Percentiles rank a stretch among this genome's conserved stretches.
phyloP scores from a whole-genome alignment of 345 rosid species.

The Gossypium bickii region DNA sequence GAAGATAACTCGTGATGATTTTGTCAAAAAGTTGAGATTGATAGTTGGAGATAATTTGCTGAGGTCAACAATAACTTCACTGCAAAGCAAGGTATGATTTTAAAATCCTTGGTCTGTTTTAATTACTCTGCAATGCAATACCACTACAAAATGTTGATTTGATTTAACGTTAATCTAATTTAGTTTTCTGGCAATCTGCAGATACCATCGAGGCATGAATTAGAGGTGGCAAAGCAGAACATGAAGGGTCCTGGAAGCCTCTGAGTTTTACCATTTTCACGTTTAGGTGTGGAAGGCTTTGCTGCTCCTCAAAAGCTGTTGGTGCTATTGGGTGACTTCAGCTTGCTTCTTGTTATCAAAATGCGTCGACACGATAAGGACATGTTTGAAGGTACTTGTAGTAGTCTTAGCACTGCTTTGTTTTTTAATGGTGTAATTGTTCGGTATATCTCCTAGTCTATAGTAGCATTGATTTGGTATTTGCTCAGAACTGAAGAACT shows the following conservation, averaged over 20 bases:
- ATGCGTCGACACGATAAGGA: slow-evolving; percentile 20
- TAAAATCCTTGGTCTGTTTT: neutral
- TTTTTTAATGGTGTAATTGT: neutral
- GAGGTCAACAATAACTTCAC: slow-evolving; percentile 61
- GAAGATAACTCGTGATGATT: slow-evolving; percentile 57
- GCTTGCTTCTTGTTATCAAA: neutral
- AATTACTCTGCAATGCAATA: neutral
- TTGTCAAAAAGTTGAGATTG: slow-evolving; percentile 58
- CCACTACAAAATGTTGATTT: neutral
- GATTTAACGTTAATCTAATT: neutral
- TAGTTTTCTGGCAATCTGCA: neutral
- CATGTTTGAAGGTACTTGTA: neutral
- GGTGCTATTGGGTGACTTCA: neutral
- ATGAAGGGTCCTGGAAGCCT: slow-evolving; percentile 2
- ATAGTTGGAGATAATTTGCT: slow-evolving; percentile 71
- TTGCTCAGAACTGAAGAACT: neutral
- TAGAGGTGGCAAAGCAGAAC: slow-evolving; percentile 10
- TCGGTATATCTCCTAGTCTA: neutral
- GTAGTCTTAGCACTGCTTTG: neutral
- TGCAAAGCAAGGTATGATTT: slow-evolving; percentile 52
- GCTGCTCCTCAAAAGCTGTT: neutral
- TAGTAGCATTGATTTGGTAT: neutral
- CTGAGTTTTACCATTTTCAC: neutral
- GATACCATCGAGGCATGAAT: slow-evolving; percentile 14
- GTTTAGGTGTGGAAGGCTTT: neutral